Evolutionary conservation across 768 basidiomycete genomes (phyloP), one percentile per base, ranked within the genome.

Genomic region (Amanita phalloides): DNA sequence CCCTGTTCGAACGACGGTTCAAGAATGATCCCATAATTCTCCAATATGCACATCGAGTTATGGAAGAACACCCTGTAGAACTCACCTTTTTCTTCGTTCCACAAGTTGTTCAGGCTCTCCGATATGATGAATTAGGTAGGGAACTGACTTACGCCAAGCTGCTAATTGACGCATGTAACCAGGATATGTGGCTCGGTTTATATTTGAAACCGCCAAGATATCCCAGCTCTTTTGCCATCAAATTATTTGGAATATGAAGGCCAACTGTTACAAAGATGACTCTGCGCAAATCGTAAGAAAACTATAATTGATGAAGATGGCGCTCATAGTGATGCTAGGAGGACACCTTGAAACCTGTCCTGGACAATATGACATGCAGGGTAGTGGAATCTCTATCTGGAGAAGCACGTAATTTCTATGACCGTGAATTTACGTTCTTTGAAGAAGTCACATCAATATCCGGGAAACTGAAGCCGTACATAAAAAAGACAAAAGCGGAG

Each of bases 241-340:
- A 70, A 98, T 98, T 56, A 90, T 99, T 55, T 99, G 96, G 96
- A 99, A 98, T 65, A 98, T 98, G 96, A 95, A 95, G 61, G 96
- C 96, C 4, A 99, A 99, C 61, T 92, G 89, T 55, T 96, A 82
- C 65, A 90, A 87, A 60, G 95, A 93, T 60, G 96, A 98, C 60
- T 71, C 75, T 6, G 90, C 82, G 11, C 93, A 94, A 64, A 73
- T 87, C 53, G 91, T 89, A 60, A 47, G 79, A 71, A 13, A 25
- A 23, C 13, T 28, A 14, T 7, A 33, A 14, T 10, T 45, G 26
- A 8, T 28, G 20, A 8, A 4, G 45, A 21, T 6, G 8, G 21
- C 30, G 36, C 20, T 48, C 38, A 21, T 51, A 8, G 35, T 53
- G 35, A 38, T 55, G 30, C 54, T 58, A 96, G 91, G 86, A 90